Percentiles rank a stretch among this genome's conserved stretches.
Conservation (phyloP, 352 stramenopile genomes). For the Pythium aristosporum region DNA sequence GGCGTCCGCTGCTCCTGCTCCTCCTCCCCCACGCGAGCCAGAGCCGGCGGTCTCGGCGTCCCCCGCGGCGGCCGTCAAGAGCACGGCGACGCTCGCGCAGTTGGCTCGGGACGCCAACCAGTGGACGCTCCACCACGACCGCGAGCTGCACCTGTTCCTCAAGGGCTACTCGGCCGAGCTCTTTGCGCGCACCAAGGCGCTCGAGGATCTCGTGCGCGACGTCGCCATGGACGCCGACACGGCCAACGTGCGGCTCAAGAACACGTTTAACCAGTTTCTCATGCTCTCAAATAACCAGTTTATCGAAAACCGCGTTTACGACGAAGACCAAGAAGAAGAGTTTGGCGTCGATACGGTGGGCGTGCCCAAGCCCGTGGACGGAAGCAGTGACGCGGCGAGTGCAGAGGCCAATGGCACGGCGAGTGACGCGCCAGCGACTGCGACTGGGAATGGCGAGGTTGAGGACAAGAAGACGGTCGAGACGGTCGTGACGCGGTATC, state of each 20-base stretch:
- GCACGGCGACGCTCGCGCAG: conserved; percentile 5
- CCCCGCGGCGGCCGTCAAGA: neutral
- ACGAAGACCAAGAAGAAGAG: conserved; percentile 82
- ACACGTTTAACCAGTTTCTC: conserved; percentile 88
- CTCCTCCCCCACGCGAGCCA: neutral
- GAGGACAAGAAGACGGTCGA: conserved; percentile 34
- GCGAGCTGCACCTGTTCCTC: conserved; percentile 65
- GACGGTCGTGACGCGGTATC: conserved; percentile 73
- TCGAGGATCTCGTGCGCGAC: conserved; percentile 72
- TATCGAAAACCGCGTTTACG: conserved; percentile 89
- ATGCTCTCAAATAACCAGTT: conserved; percentile 89
- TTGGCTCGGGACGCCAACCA: conserved; percentile 35
- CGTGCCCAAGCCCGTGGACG: conserved; percentile 18
- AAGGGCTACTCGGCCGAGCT: conserved; percentile 67
- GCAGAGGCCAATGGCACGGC: neutral
- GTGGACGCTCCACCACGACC: conserved; percentile 79
- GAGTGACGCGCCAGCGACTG: neutral
- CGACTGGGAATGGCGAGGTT: neutral
- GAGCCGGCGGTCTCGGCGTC: neutral
- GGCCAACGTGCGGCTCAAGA: conserved; percentile 71
- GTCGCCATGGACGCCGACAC: conserved; percentile 65
- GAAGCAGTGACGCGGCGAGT: neutral
- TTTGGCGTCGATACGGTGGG: conserved; percentile 34
- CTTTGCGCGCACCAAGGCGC: conserved; percentile 65
- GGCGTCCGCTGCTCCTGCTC: neutral